Base-by-base conservation (phyloP, 148 eudicot genomes). In the Agrostemma githago region DNA sequence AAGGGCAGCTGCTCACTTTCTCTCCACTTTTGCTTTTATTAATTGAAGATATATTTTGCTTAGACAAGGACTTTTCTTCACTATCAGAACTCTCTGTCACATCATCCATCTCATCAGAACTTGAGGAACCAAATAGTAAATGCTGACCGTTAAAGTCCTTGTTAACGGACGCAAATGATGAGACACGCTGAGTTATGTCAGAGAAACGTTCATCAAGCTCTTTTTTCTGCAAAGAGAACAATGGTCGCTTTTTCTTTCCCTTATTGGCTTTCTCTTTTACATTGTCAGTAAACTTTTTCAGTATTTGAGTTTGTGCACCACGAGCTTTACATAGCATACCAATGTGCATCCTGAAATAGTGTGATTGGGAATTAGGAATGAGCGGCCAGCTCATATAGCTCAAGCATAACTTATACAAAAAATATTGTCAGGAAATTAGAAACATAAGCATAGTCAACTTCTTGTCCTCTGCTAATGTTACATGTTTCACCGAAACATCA, bases 191-290 rank as follows among this genome's bases (percentile, higher is more conserved):
- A 62, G 87, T 77, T 51, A 91, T 82, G 34, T 62, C 68, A 79
- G 78, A 77, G 73, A 87, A 95, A 79, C 87, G 86, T 60, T 88
- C 93, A 84, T 95, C 93, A 77, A 95, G 70, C 78, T 86, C 80
- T 79, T 86, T 82, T 75, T 95, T 92, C 73, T 85, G 86, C 70
- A 78, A 77, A 37, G 93, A 81, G 59, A 90, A 81, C 68, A 86
- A 86, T 7, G 96, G 92, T 40, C 88, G 84, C 69, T 87, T 88
- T 68, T 70, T 76, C 46, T 70, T 74, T 71, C 11, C 76, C 63
- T 72, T 84, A 19, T 39, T 61, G 41, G 83, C 61, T 68, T 79
- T 74, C 37, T 64, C 63, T 83, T 82, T 77, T 4, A 71, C 62
- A 19, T 65, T 66, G 44, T 83, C 65, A 6, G 73, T 43, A 82